phyloP scores from a whole-genome alignment of 2,329 filamentous ascomycete species.

The Cladophialophora psammophila region DNA sequence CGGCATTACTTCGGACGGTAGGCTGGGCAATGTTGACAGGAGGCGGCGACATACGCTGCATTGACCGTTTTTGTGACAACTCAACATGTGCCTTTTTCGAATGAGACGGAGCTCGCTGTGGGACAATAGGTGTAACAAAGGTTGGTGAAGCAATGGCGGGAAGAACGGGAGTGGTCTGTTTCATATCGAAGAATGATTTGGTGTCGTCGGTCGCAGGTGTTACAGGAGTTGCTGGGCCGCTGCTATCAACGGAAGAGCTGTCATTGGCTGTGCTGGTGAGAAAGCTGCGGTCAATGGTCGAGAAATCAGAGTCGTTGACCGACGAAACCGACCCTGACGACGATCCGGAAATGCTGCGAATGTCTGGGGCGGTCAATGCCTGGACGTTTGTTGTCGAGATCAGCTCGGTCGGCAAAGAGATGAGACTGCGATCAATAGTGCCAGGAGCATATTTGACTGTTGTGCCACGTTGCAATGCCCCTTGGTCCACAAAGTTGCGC shows the following conservation, averaged over 20 bases:
- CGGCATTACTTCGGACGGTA: slow-evolving; percentile 45
- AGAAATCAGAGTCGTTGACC: slow-evolving; percentile 72
- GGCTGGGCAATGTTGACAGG: slow-evolving; percentile 47
- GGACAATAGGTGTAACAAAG: slow-evolving; percentile 70
- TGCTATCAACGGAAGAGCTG: slow-evolving; percentile 45
- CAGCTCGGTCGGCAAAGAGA: slow-evolving; percentile 85
- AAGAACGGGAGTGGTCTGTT: slow-evolving; percentile 71
- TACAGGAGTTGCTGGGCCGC: slow-evolving; percentile 51
- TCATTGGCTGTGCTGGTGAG: slow-evolving; percentile 57
- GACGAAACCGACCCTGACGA: slow-evolving; percentile 61
- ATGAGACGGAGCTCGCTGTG: slow-evolving; percentile 81
- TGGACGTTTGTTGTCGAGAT: slow-evolving; percentile 96
- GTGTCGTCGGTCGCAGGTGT: slow-evolving; percentile 63
- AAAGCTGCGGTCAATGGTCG: slow-evolving; percentile 55
- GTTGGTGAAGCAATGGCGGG: slow-evolving; percentile 58
- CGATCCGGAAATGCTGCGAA: slow-evolving; percentile 58
- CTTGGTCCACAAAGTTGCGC: slow-evolving; percentile 53
- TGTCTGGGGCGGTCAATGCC: slow-evolving; percentile 90
- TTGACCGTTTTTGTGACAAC: slow-evolving; percentile 72
- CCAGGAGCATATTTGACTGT: slow-evolving; percentile 54
- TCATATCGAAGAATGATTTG: slow-evolving; percentile 65
- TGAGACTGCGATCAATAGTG: slow-evolving; percentile 61
- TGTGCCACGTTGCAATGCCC: slow-evolving; percentile 52
- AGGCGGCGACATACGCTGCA: slow-evolving; percentile 60
- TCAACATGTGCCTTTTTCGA: slow-evolving; percentile 86